Evolutionary conservation across 139 green algal species (phyloP), one percentile per base, ranked within the genome.

Genomic region (Gonium pectorale): DNA sequence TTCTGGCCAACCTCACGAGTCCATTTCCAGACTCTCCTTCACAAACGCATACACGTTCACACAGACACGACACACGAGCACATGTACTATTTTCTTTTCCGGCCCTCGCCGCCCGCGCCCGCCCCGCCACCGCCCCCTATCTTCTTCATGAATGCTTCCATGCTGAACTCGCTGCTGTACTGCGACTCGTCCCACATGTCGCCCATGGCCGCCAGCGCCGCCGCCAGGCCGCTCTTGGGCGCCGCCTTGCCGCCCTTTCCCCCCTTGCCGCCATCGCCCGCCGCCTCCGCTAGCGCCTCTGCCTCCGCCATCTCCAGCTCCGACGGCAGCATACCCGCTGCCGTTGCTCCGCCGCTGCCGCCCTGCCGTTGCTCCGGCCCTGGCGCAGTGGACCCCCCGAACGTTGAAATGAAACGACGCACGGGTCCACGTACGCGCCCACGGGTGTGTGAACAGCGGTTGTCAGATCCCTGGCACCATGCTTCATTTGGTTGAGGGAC

Each of bases 161-260:
- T 89, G 31, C 89, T 87, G 86, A 98, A 98, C 90, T 99, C 95
- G 64, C 91, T 88, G 24, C 86, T 86, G 86, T 99, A 99, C 90
- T 98, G 94, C 27, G 67, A 85, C 81, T 98, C 95, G 62, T 98
- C 95, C 92, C 92, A 97, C 78, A 98, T 71, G 73, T 98, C 95
- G 3, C 94, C 93, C 78, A 84, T 75, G 17, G 72, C 51, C 56
- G 41, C 67, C 41, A 51, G 37, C 66, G 44, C 78, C 68, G 59
- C 77, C 41, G 72, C 66, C 72, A 84, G 43, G 33, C 79, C 54
- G 49, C 87, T 62, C 43, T 82, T 82, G 5, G 75, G 75, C 79
- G 69, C 69, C 52, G 62, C 54, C 77, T 66, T 60, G 43, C 37
- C 67, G 49, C 35, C 75, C 31, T 41, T 83, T n/a, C n/a, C n/a